phyloP scores from a whole-genome alignment of 1,284 basidiomycete genomes.

The Tilletia caries region DNA sequence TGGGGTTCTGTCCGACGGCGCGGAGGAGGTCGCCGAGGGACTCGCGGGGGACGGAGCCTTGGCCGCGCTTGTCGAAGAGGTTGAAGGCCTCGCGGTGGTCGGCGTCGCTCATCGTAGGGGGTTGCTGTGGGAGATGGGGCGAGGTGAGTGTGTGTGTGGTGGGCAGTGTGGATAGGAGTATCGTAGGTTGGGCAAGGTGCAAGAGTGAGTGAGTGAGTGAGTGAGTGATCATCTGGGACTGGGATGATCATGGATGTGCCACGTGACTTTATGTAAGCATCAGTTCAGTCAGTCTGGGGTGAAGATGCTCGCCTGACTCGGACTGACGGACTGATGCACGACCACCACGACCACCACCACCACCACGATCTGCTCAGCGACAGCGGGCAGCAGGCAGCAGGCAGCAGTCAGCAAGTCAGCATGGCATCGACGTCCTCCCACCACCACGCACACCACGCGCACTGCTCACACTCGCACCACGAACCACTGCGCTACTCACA shows the following conservation, averaged over 20 bases:
- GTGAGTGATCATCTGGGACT: too few species aligned
- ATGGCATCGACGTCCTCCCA: not conserved
- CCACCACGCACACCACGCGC: not conserved
- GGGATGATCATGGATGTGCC: too few species aligned
- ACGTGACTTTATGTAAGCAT: too few species aligned
- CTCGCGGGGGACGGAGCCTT: conserved; percentile 79
- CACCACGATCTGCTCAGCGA: too few species aligned
- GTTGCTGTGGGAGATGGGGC: not conserved
- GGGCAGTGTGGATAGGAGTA: not conserved
- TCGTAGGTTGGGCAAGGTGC: not conserved
- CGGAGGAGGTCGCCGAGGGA: conserved; percentile 91
- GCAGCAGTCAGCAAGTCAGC: too few species aligned
- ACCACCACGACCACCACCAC: too few species aligned
- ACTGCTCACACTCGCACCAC: not conserved
- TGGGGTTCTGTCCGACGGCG: conserved; percentile 95
- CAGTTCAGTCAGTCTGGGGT: too few species aligned
- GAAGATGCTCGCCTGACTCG: too few species aligned
- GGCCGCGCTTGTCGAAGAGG: conserved; percentile 94
- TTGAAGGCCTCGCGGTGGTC: conserved; percentile 84
- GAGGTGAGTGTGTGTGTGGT: not conserved
- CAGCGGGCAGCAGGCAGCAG: too few species aligned
- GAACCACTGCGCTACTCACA: not conserved
- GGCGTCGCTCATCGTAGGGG: conserved; percentile 25
- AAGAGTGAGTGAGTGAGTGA: too few species aligned
- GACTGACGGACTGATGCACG: too few species aligned